These are phyloP conservation scores for Saturnispora hagleri DNA, from an alignment of 805 yeast genomes.

Conservation along the genomic window DNA sequence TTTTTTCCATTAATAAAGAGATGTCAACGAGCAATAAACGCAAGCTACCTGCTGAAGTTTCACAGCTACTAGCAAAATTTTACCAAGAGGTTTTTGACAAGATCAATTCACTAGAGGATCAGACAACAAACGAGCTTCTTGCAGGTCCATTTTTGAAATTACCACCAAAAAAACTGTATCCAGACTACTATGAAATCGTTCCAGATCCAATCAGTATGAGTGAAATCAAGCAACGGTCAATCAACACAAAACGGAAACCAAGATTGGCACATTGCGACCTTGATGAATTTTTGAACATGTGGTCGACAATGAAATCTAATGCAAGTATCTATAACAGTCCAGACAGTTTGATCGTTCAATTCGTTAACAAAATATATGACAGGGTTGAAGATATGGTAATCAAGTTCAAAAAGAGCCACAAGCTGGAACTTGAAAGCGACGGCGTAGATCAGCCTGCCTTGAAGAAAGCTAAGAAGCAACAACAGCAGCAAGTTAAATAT, in stretches of 20 bases:
- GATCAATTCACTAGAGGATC: constrained; percentile 12
- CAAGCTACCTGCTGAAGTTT: background rate
- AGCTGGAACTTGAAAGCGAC: background rate
- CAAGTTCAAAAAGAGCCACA: background rate
- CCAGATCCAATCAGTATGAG: constrained; percentile 54
- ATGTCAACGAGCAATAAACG: constrained; percentile 2
- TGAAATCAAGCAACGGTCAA: constrained; percentile 41
- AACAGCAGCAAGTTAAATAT: background rate
- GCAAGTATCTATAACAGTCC: constrained; percentile 64
- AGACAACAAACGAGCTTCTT: constrained; percentile 22
- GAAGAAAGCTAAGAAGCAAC: background rate
- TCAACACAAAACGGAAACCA: constrained; percentile 34
- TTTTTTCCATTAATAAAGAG: background rate
- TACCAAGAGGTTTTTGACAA: constrained; percentile 8
- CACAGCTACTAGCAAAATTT: constrained; percentile 6
- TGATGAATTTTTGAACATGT: constrained; percentile 35
- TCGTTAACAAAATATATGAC: constrained; percentile 31
- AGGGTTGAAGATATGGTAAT: background rate
- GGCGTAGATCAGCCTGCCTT: background rate
- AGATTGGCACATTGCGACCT: constrained; percentile 12
- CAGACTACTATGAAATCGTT: constrained; percentile 68
- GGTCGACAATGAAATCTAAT: constrained; percentile 39
- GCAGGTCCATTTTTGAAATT: constrained; percentile 47
- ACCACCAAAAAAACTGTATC: constrained; percentile 60
- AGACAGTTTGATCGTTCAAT: constrained; percentile 55